Percentiles rank a stretch among this genome's conserved stretches.
These are phyloP conservation scores for Tulasnella sp. DNA, from an alignment of 768 basidiomycete species.

Conservation along the genomic window DNA sequence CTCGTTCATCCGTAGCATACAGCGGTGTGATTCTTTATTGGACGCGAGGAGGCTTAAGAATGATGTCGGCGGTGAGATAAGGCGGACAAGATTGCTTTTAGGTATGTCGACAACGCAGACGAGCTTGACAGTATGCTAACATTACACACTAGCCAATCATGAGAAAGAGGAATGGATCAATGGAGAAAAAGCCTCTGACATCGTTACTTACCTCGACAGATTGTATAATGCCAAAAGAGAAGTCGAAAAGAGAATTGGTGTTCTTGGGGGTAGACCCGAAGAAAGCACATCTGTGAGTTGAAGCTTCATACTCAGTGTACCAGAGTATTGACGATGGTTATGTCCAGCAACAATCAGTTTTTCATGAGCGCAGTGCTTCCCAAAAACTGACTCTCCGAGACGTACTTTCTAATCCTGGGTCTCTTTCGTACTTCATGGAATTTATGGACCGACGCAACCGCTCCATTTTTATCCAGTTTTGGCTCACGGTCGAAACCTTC, in stretches of 20 bases:
- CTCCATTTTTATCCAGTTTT: slow-evolving; percentile 85
- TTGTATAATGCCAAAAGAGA: slow-evolving; percentile 80
- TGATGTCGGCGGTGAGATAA: slow-evolving; percentile 83
- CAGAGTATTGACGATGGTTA: too few relatives aligned
- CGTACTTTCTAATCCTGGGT: slow-evolving; percentile 75
- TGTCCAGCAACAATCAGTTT: slow-evolving; percentile 14
- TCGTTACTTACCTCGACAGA: slow-evolving; percentile 76
- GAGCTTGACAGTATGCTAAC: neutral
- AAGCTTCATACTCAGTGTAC: too few relatives aligned
- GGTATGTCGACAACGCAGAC: slow-evolving; percentile 32
- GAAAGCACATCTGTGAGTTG: slow-evolving; percentile 42
- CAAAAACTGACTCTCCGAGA: slow-evolving; percentile 51
- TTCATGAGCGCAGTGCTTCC: slow-evolving; percentile 35
- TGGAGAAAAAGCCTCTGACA: slow-evolving; percentile 70
- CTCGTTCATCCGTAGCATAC: slow-evolving; percentile 77
- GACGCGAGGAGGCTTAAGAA: slow-evolving; percentile 86
- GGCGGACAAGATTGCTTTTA: slow-evolving; percentile 59
- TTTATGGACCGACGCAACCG: slow-evolving; percentile 87
- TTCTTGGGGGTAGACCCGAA: slow-evolving; percentile 59
- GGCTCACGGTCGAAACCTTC: slow-evolving; percentile 95
- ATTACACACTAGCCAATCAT: slow-evolving; percentile 47
- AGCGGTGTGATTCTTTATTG: slow-evolving; percentile 62
- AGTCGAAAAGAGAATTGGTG: slow-evolving; percentile 71
- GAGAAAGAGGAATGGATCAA: slow-evolving; percentile 84
- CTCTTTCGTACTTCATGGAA: slow-evolving; percentile 94